Evolutionary conservation across 768 basidiomycete genomes (phyloP).

Genomic region (Boletus pseudo-olivaceus): DNA sequence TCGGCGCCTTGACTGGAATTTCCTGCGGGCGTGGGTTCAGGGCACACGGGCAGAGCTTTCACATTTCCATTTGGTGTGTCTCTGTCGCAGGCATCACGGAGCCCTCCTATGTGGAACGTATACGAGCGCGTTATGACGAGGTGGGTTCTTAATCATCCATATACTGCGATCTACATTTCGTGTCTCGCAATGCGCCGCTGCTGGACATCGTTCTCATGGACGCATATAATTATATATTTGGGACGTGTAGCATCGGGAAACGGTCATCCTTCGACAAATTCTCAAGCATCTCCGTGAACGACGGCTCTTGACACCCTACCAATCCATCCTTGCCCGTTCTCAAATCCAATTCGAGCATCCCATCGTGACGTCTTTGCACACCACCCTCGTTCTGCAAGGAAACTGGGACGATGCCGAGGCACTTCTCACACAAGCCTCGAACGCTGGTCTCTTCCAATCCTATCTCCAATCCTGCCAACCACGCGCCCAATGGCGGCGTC

Average conservation of each 20-base stretch:
- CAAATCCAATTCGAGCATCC: slow-evolving; percentile 55
- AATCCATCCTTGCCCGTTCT: slow-evolving; percentile 20
- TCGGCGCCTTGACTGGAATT: background rate
- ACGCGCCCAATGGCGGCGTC: slow-evolving; percentile 56
- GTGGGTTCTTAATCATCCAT: slow-evolving; percentile 36
- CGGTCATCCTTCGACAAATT: slow-evolving; percentile 53
- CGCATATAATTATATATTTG: background rate
- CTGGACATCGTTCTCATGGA: background rate
- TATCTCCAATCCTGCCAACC: slow-evolving; percentile 56
- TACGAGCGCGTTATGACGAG: slow-evolving; percentile 55
- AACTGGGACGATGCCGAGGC: slow-evolving; percentile 58
- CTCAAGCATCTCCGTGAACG: slow-evolving; percentile 65
- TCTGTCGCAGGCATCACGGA: slow-evolving; percentile 59
- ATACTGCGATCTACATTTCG: background rate
- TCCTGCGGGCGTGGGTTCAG: slow-evolving; percentile 32
- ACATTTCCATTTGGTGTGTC: slow-evolving; percentile 78
- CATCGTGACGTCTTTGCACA: slow-evolving; percentile 61
- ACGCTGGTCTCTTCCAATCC: slow-evolving; percentile 57
- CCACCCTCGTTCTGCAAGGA: slow-evolving; percentile 61
- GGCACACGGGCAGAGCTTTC: slow-evolving; percentile 68
- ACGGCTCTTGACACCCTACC: slow-evolving; percentile 62
- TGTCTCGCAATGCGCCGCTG: background rate
- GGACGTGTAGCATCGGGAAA: slow-evolving; percentile 57
- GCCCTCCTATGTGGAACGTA: slow-evolving; percentile 51
- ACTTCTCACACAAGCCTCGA: slow-evolving; percentile 46